Conservation (phyloP, 2,329 filamentous ascomycete genomes). For the Colletotrichum phormii region DNA sequence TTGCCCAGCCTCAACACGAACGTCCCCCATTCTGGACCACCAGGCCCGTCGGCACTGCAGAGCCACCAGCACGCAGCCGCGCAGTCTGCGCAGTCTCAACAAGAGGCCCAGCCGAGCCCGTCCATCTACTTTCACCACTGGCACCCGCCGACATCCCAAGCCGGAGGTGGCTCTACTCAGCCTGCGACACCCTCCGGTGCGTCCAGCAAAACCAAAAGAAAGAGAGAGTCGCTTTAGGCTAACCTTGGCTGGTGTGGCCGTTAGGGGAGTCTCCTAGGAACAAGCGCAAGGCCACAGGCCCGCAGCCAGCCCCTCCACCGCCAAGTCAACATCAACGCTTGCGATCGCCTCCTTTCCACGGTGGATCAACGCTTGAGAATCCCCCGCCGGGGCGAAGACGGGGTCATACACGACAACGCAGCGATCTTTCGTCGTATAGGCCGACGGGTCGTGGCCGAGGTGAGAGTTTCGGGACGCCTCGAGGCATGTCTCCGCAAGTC, state of each 20-base stretch:
- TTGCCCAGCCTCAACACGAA: constrained; percentile 60
- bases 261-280: constrained; percentile 81
- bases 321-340: constrained; percentile 56
- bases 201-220: constrained; percentile 65
- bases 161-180: constrained; percentile 69
- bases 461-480: constrained; percentile 47
- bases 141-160: constrained; percentile 81
- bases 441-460: constrained; percentile 51
- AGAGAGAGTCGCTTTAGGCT: constrained; percentile 56
- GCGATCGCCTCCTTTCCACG: constrained; percentile 65
- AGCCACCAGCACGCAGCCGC: constrained; percentile 60
- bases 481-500: constrained; percentile 50
- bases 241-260: constrained; percentile 53
- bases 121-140: constrained; percentile 94
- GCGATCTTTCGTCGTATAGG: constrained; percentile 68
- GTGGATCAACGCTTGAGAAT: constrained; percentile 61
- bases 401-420: constrained; percentile 73
- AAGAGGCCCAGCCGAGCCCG: constrained; percentile 74
- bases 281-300: constrained; percentile 78
- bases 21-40: constrained; percentile 51
- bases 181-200: constrained; percentile 81
- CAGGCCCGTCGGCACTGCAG: constrained; percentile 49
- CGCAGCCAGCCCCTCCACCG: constrained; percentile 58
- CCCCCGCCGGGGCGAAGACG: constrained; percentile 65
- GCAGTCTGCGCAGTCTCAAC: constrained; percentile 67